phyloP scores from a whole-genome alignment of 257 asterid genomes.

The Avicennia marina region DNA sequence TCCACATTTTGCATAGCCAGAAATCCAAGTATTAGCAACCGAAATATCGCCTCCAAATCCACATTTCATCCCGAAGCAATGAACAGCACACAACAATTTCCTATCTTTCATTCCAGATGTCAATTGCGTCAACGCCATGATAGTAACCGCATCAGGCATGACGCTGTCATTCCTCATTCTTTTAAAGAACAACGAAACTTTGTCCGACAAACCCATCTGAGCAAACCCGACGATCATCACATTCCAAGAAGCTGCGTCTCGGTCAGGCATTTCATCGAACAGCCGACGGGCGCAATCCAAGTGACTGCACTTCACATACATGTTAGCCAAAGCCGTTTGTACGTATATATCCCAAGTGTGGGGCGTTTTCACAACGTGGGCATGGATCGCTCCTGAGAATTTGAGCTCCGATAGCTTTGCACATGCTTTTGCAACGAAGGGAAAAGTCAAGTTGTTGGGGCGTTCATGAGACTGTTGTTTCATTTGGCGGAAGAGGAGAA shows the following conservation, averaged over 20 bases:
- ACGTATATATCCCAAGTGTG: slow-evolving; percentile 40
- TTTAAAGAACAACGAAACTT: slow-evolving; percentile 29
- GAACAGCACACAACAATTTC: slow-evolving; percentile 33
- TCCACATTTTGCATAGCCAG: slow-evolving; percentile 44
- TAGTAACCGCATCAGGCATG: slow-evolving; percentile 34
- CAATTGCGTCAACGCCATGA: slow-evolving; percentile 47
- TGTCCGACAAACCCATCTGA: slow-evolving; percentile 32
- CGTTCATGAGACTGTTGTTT: slow-evolving; percentile 22
- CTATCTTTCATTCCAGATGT: slow-evolving; percentile 32
- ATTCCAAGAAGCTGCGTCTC: slow-evolving; percentile 73
- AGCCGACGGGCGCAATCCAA: slow-evolving; percentile 33
- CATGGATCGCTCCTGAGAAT: slow-evolving; percentile 36
- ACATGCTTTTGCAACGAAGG: slow-evolving; percentile 66
- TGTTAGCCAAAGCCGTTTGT: slow-evolving; percentile 51
- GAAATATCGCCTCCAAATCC: slow-evolving; percentile 39
- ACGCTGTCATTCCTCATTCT: slow-evolving; percentile 37
- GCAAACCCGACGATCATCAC: slow-evolving; percentile 42
- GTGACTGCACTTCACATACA: slow-evolving; percentile 49
- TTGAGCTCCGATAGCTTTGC: slow-evolving; percentile 37
- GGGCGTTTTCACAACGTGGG: slow-evolving; percentile 39
- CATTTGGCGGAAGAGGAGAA: slow-evolving; percentile 49
- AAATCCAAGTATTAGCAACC: slow-evolving; percentile 50
- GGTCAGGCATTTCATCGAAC: slow-evolving; percentile 64
- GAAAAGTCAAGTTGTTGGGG: slow-evolving; percentile 57
- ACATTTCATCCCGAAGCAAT: slow-evolving; percentile 45